phyloP scores from a whole-genome alignment of 106 monocot genomes.

The Xerophyta viscosa region DNA sequence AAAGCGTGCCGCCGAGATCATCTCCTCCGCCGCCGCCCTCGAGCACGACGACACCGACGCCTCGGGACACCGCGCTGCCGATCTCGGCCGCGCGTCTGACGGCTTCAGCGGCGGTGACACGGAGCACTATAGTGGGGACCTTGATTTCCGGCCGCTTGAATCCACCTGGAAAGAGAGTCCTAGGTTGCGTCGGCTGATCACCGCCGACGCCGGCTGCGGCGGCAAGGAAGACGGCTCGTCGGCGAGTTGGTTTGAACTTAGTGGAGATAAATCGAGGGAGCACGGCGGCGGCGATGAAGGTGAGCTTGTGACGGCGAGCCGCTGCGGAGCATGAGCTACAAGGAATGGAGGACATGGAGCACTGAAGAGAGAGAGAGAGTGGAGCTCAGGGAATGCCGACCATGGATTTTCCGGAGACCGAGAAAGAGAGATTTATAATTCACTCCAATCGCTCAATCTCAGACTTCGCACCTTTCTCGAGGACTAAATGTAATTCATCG shows the following conservation, averaged over 20 bases:
- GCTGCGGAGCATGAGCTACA: conserved; percentile 16
- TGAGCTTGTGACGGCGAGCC: conserved; percentile 20
- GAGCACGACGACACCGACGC: conserved; percentile 54
- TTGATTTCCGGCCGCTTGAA: conserved; percentile 80
- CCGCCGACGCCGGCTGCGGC: not conserved
- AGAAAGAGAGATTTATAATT: too few relatives aligned
- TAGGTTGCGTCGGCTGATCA: conserved; percentile 10
- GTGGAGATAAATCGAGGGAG: not conserved
- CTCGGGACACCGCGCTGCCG: conserved; percentile 34
- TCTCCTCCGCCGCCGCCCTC: conserved; percentile 27
- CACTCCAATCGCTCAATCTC: too few relatives aligned
- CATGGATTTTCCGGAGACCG: too few relatives aligned
- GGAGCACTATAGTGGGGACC: conserved; percentile 56
- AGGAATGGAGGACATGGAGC: conserved; percentile 20
- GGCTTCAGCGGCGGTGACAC: conserved; percentile 24
- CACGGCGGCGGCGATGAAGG: not conserved
- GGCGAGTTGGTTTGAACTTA: conserved; percentile 4
- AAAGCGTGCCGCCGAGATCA: conserved; percentile 53
- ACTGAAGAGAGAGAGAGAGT: too few relatives aligned
- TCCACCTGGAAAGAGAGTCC: conserved; percentile 78
- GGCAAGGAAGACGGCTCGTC: conserved; percentile 5
- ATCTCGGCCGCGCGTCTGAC: conserved; percentile 16
- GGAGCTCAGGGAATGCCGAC: too few relatives aligned
- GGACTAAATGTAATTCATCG: too few relatives aligned
- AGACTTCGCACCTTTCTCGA: too few relatives aligned